phyloP scores from a whole-genome alignment of 768 basidiomycete genomes.

The Kwoniella shandongensis region DNA sequence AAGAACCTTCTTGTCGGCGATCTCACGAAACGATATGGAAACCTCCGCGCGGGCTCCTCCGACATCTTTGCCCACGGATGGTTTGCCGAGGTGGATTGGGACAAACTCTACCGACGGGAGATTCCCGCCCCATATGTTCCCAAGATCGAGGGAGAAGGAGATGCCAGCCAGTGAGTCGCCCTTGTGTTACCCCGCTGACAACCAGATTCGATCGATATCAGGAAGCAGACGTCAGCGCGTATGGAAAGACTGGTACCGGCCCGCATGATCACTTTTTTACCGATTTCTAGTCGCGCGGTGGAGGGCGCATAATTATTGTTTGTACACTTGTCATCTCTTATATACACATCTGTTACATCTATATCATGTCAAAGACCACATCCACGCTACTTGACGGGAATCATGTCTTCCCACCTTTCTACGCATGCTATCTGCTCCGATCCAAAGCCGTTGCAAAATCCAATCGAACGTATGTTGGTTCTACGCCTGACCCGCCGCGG shows the following conservation, averaged over 20 bases:
- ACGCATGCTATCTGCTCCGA: slow-evolving; percentile 79
- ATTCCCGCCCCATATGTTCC: slow-evolving; percentile 96
- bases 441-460: slow-evolving; percentile 63
- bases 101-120: slow-evolving; percentile 71
- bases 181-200: slow-evolving; percentile 2
- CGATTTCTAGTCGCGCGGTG: slow-evolving; percentile 59
- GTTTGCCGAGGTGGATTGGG: slow-evolving; percentile 88
- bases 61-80: slow-evolving; percentile 58
- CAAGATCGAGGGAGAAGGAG: slow-evolving; percentile 85
- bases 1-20: slow-evolving; percentile 54
- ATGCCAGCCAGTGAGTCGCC: slow-evolving; percentile 70
- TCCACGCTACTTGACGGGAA: slow-evolving; percentile 48
- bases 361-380: slow-evolving; percentile 14
- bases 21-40: slow-evolving; percentile 54
- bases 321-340: neutral
- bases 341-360: neutral
- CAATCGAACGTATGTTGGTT: slow-evolving; percentile 63
- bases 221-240: slow-evolving; percentile 55
- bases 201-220: slow-evolving; percentile 56
- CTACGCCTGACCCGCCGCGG: slow-evolving; percentile 55
- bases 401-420: slow-evolving; percentile 60
- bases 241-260: slow-evolving; percentile 54
- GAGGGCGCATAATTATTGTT: neutral
- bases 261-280: slow-evolving; percentile 68
- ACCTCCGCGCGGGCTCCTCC: slow-evolving; percentile 52